phyloP scores from a whole-genome alignment of 306 rosid species.

The Casuarina cunninghamiana region DNA sequence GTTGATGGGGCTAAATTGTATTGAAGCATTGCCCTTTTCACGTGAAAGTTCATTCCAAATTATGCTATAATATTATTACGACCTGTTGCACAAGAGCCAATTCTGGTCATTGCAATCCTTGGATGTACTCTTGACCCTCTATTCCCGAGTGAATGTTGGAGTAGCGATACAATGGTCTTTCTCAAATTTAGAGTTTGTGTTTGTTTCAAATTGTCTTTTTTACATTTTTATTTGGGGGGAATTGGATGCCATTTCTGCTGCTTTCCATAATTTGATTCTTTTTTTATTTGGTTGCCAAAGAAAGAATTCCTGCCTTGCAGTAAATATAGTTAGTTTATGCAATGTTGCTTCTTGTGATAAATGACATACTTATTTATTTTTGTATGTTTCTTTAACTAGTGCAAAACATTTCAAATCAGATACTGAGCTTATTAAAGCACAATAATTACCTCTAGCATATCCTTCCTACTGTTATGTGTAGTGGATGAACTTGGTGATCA shows the following conservation, averaged over 20 bases:
- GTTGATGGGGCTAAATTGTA: background rate
- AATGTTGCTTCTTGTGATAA: background rate
- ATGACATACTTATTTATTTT: background rate
- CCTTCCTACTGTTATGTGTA: background rate
- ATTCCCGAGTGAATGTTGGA: background rate
- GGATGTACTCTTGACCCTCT: background rate
- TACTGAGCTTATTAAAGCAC: background rate
- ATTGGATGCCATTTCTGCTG: background rate
- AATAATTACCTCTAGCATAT: background rate
- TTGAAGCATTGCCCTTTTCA: background rate
- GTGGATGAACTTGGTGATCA: constrained; percentile 4
- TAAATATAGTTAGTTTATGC: background rate
- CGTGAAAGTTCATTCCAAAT: background rate
- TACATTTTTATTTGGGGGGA: background rate
- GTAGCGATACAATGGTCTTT: background rate
- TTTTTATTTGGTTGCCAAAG: background rate
- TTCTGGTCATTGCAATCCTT: background rate
- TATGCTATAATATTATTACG: too few species aligned
- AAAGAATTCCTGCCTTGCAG: background rate
- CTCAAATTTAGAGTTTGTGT: background rate
- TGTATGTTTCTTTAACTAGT: background rate
- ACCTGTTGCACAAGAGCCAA: background rate
- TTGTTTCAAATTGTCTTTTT: background rate
- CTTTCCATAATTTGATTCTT: background rate
- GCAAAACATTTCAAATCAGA: background rate